Evolutionary conservation across 2,329 filamentous ascomycete genomes (phyloP).

Genomic region (Mollisia scopiformis): DNA sequence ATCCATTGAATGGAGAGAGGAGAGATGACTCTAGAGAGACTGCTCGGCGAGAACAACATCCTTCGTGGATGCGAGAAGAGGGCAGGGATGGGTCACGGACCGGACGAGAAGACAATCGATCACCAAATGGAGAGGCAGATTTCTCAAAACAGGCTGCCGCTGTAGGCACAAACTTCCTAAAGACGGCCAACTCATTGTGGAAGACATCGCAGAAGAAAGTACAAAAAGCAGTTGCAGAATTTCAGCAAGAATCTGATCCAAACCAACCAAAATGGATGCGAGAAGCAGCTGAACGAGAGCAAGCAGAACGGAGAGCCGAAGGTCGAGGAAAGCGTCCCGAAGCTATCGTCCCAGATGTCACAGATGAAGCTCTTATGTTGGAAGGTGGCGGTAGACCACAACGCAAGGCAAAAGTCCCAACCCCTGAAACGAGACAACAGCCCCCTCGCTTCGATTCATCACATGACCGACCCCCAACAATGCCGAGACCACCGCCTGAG

Average conservation of each 20-base stretch:
- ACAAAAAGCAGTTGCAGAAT: conserved; percentile 88
- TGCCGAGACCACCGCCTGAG: conserved; percentile 46
- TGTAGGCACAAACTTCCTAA: conserved; percentile 82
- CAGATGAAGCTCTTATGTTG: conserved; percentile 79
- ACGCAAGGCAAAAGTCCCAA: conserved; percentile 34
- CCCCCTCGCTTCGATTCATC: conserved; percentile 28
- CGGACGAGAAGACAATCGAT: conserved; percentile 54
- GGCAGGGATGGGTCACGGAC: conserved; percentile 48
- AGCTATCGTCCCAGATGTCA: conserved; percentile 45
- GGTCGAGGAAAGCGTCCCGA: conserved; percentile 27
- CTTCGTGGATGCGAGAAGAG: conserved; percentile 67
- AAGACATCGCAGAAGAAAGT: conserved; percentile 92
- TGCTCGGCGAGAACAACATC: conserved; percentile 45
- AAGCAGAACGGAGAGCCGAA: conserved; percentile 41
- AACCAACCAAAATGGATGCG: conserved; percentile 96
- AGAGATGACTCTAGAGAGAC: conserved; percentile 26
- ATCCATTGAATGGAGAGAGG: conserved; percentile 33
- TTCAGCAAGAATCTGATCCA: conserved; percentile 73
- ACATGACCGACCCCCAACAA: conserved; percentile 54
- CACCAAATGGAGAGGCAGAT: conserved; percentile 67
- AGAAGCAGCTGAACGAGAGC: conserved; percentile 53
- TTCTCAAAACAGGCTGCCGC: conserved; percentile 80
- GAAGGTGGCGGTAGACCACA: conserved; percentile 67
- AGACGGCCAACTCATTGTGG: conserved; percentile 94
- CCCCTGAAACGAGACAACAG: conserved; percentile 26